Evolutionary conservation across 805 yeast species (phyloP).

Genomic region (Candida nanaspora): DNA sequence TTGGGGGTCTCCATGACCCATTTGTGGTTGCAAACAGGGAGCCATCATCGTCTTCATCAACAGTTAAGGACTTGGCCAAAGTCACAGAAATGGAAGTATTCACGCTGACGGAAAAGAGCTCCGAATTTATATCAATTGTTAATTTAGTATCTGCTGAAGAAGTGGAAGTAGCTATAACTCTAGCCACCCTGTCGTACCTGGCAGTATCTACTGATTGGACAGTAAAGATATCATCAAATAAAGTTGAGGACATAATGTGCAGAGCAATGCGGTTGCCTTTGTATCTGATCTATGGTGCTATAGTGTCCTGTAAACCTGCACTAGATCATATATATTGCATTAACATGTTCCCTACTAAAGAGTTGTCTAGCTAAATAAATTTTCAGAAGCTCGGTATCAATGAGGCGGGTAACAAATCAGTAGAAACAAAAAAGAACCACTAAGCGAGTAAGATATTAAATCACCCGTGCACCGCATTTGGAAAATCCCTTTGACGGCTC

Average conservation of each 20-base stretch:
- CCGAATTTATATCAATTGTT: conserved; percentile 85
- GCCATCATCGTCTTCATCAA: conserved; percentile 41
- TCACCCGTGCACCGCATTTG: no score
- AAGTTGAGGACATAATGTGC: conserved; percentile 53
- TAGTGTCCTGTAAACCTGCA: no score
- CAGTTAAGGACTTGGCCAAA: conserved; percentile 65
- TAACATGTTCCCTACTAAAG: no score
- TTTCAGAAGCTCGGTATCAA: not conserved
- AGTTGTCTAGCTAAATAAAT: not conserved
- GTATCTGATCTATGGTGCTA: not conserved
- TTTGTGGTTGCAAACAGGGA: conserved; percentile 36
- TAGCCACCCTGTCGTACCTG: conserved; percentile 85
- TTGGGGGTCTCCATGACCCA: conserved; percentile 80
- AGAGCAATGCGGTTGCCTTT: not conserved
- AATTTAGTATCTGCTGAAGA: conserved; percentile 74
- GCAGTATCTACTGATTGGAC: conserved; percentile 80
- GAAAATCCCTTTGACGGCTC: no score
- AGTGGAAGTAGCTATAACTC: conserved; percentile 83
- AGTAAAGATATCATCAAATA: conserved; percentile 89
- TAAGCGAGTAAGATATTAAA: no score
- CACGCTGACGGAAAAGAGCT: conserved; percentile 75
- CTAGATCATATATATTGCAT: no score
- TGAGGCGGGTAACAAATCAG: conserved; percentile 1
- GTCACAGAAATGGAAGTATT: conserved; percentile 81
- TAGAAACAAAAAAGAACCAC: no score